A percentile compares a stretch with the other conserved stretches of the same genome.
These are phyloP conservation scores for Penicillium turbatum DNA, from an alignment of 495 filamentous ascomycete species.

Conservation along the genomic window DNA sequence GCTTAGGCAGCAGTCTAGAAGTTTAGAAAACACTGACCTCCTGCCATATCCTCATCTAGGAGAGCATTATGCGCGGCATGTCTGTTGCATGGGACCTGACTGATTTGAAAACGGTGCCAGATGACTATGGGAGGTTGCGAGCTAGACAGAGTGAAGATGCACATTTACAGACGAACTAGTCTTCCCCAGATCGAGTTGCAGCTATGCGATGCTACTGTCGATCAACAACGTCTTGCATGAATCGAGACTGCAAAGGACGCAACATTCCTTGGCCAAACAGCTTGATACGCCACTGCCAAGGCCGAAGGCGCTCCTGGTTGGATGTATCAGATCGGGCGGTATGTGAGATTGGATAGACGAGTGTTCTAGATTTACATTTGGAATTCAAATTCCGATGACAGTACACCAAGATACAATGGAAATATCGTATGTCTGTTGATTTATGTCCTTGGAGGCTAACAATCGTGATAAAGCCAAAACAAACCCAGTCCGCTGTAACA, in stretches of 20 bases:
- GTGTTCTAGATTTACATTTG: background rate
- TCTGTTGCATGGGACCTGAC: background rate
- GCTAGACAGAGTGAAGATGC: too few species aligned
- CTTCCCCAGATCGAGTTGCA: too few species aligned
- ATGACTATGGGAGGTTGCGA: too few species aligned
- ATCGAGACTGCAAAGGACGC: conserved; percentile 4
- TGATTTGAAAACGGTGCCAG: too few species aligned
- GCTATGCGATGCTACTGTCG: too few species aligned
- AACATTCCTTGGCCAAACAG: background rate
- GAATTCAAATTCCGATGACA: background rate
- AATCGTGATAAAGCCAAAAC: conserved; percentile 2
- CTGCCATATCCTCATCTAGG: background rate
- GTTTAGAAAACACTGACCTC: background rate
- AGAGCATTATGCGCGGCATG: background rate
- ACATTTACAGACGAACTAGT: background rate
- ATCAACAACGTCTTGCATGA: too few species aligned
- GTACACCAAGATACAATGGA: background rate
- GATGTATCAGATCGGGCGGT: conserved; percentile 5
- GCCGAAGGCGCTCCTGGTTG: background rate
- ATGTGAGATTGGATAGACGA: conserved; percentile 6
- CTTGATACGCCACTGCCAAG: background rate
- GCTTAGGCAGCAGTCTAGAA: background rate
- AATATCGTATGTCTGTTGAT: background rate
- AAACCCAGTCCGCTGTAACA: conserved; percentile 6
- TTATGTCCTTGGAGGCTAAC: background rate